These are phyloP conservation scores for Globisporangium parvum DNA, from an alignment of 352 stramenopile genomes.

Conservation along the genomic window DNA sequence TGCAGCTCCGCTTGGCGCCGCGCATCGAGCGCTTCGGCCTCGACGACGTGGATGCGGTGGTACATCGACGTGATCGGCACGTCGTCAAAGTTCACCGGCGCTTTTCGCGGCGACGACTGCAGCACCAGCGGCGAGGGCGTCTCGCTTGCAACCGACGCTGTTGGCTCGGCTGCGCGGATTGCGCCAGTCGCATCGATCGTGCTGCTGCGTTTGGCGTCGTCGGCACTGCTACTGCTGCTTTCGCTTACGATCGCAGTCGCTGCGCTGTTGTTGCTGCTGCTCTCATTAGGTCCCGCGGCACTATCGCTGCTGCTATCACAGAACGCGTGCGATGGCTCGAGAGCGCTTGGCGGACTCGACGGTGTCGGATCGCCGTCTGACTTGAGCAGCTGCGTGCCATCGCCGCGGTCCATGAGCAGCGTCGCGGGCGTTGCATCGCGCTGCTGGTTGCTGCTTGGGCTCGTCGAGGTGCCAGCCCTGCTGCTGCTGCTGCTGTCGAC, in stretches of 20 bases:
- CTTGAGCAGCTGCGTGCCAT: constrained; percentile 19
- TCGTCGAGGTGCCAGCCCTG: neutral
- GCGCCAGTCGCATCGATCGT: neutral
- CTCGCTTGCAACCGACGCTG: neutral
- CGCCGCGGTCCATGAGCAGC: constrained; percentile 35
- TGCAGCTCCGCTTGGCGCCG: constrained; percentile 35
- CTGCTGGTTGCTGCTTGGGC: neutral
- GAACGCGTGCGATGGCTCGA: neutral
- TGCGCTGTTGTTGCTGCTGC: neutral
- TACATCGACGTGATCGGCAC: constrained; percentile 75
- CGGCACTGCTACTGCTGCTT: neutral
- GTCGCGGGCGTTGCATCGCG: constrained; percentile 9
- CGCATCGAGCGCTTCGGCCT: constrained; percentile 41
- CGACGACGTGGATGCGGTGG: constrained; percentile 54
- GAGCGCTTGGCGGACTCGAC: constrained; percentile 4
- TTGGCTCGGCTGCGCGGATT: neutral
- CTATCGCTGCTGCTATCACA: neutral
- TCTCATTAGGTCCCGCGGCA: neutral
- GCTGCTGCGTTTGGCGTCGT: neutral
- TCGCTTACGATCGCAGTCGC: neutral
- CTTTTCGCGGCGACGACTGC: constrained; percentile 18
- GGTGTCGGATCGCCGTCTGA: constrained; percentile 23
- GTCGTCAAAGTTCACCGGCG: constrained; percentile 33
- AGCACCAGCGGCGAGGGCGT: neutral
- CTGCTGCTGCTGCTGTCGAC: neutral